phyloP scores from a whole-genome alignment of 106 monocot genomes.

The Dactylorhiza incarnata region DNA sequence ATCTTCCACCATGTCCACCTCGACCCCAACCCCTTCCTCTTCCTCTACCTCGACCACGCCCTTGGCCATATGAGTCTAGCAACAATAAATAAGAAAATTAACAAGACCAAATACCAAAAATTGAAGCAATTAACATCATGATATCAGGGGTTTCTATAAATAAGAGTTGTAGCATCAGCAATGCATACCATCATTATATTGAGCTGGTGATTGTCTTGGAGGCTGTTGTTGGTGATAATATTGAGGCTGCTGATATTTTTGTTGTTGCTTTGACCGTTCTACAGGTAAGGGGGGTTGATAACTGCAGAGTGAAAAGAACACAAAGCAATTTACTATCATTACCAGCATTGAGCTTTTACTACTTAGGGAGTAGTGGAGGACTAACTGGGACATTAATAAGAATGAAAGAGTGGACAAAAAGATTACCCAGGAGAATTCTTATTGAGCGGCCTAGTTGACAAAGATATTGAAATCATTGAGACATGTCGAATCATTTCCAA shows the following conservation, averaged over 20 bases:
- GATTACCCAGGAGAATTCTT: constrained; percentile 74
- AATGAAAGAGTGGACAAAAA: neutral
- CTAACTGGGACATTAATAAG: neutral
- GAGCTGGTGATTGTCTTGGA: constrained; percentile 25
- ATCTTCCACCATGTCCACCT: constrained; percentile 23
- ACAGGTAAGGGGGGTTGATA: constrained; percentile 56
- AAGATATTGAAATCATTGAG: constrained; percentile 94
- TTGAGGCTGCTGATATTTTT: constrained; percentile 24
- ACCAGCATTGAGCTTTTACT: neutral
- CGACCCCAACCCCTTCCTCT: constrained; percentile 43
- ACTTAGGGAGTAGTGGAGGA: neutral
- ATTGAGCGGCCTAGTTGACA: constrained; percentile 61
- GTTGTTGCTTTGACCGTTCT: constrained; percentile 42
- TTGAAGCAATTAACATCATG: neutral
- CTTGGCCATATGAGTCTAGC: constrained; percentile 60
- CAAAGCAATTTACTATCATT: neutral
- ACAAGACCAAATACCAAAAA: constrained; percentile 7
- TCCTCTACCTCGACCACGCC: constrained; percentile 66
- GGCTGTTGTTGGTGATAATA: constrained; percentile 18
- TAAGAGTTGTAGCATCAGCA: neutral
- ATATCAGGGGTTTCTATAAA: neutral
- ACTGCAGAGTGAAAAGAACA: constrained; percentile 18
- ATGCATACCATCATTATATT: constrained; percentile 27
- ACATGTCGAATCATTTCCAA: constrained; percentile 88
- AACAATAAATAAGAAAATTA: neutral